Base-by-base conservation (phyloP, 1,284 basidiomycete genomes). In the Thecaphora frezii region DNA sequence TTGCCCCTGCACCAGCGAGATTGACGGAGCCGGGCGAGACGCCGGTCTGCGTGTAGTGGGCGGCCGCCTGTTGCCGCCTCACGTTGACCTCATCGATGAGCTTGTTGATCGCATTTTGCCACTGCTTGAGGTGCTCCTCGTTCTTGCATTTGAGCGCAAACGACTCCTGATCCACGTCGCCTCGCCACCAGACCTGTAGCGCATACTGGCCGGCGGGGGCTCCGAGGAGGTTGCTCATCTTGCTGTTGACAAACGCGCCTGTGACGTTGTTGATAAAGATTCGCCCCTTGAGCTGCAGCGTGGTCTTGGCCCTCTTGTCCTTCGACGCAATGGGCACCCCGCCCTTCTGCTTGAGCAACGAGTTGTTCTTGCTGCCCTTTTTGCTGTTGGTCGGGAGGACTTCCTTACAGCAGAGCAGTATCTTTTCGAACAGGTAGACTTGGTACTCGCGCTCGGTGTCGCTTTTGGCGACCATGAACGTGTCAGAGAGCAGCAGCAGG, bases 201-300 rank as follows among this genome's bases (percentile, higher is more conserved):
- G 81, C 73, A 51, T 82, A 78, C 39, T 79, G 75, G 24, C 68
- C 71, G 22, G 54, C 59, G 9, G 69, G 49, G 5, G 54, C 51
- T 26, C 70, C 64, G 26, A 68, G 53, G 28, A 66, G 52, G 47
- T 41, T 52, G 48, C 58, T 66, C 51, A 59, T 57, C 51, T 67
- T 38, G 85, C 83, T 23, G 84, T 83, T 61, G 43, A 66, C 62
- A 44, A 65, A 65, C 48, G 89, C 87, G 65, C 88, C 85, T 0
- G 90, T 93, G 43, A 98, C 92, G 73, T 98, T 99, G 71, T 92
- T 93, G 71, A 97, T 84, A 81, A 97, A 98, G 69, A 99, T 98
- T 33, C 96, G 87, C 2, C 96, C 96, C 78, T 99, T 99, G 60
- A 99, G 82, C 47, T 94, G 85, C 36, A 97, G 84, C 19, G 88